Percentiles rank a stretch among this genome's conserved stretches.
These are phyloP conservation scores for Zygoascus biomembranicola DNA, from an alignment of 805 yeast species.

Conservation along the genomic window DNA sequence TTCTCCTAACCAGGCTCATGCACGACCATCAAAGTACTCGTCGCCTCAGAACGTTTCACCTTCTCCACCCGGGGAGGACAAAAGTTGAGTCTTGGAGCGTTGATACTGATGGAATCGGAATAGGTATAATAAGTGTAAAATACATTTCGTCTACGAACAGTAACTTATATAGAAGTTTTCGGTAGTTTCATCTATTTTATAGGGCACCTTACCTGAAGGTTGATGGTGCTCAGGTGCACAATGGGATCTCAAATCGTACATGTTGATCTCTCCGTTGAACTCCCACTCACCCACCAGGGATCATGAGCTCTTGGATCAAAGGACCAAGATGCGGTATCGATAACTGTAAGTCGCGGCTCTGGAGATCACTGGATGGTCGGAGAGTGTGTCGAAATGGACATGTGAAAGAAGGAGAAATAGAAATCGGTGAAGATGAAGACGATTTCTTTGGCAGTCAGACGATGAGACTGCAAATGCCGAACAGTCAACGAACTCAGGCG, in stretches of 20 bases:
- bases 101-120: no score
- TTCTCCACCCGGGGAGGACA: background rate
- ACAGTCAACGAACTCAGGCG: background rate
- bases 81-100: background rate
- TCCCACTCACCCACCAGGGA: background rate
- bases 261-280: background rate
- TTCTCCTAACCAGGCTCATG: conserved; percentile 4
- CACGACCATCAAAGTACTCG: background rate
- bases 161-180: background rate
- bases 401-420: conserved; percentile 71
- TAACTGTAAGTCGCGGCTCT: conserved; percentile 75
- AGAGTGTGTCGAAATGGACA: conserved; percentile 88
- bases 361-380: conserved; percentile 66
- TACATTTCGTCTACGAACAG: background rate
- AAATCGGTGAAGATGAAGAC: conserved; percentile 77
- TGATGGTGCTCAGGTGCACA: no score
- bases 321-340: conserved; percentile 87
- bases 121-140: background rate
- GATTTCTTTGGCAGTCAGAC: conserved; percentile 30
- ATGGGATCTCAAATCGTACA: no score
- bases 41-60: background rate
- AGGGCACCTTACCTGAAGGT: background rate
- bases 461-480: conserved; percentile 9
- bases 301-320: conserved; percentile 36
- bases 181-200: background rate